Evolutionary conservation across 169 alveolate species (phyloP).

Genomic region (Eimeria mitis): DNA sequence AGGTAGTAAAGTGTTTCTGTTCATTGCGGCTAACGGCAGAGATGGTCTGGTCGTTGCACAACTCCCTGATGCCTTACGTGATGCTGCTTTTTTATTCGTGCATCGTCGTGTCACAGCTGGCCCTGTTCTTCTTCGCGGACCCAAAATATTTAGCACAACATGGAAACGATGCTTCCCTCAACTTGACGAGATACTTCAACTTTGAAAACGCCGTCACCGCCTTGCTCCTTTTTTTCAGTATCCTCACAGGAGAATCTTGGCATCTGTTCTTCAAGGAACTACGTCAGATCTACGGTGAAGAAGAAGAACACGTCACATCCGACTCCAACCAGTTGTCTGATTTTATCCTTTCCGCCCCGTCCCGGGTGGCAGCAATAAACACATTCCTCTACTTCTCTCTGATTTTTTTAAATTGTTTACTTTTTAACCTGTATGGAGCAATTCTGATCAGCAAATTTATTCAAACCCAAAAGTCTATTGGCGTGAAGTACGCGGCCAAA

Average conservation of each 20-base stretch:
- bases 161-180: background rate
- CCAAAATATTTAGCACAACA: slow-evolving; percentile 33
- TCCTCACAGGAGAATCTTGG: slow-evolving; percentile 80
- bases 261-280: slow-evolving; percentile 63
- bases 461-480: slow-evolving; percentile 21
- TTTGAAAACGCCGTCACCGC: slow-evolving; percentile 47
- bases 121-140: slow-evolving; percentile 62
- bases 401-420: slow-evolving; percentile 28
- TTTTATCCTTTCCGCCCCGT: background rate
- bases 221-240: slow-evolving; percentile 50
- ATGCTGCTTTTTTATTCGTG: slow-evolving; percentile 59
- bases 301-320: background rate
- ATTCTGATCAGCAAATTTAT: slow-evolving; percentile 72
- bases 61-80: slow-evolving; percentile 38
- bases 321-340: slow-evolving; percentile 21
- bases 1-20: slow-evolving; percentile 50
- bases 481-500: slow-evolving; percentile 50
- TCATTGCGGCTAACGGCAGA: slow-evolving; percentile 72
- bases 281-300: slow-evolving; percentile 38
- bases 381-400: slow-evolving; percentile 48
- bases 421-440: slow-evolving; percentile 78
- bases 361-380: slow-evolving; percentile 43
- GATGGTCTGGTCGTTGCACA: slow-evolving; percentile 46
- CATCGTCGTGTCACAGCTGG: slow-evolving; percentile 49
- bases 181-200: slow-evolving; percentile 64